Evolutionary conservation across 78 protist species (phyloP).

Genomic region (Dictyostelium intermedium): DNA sequence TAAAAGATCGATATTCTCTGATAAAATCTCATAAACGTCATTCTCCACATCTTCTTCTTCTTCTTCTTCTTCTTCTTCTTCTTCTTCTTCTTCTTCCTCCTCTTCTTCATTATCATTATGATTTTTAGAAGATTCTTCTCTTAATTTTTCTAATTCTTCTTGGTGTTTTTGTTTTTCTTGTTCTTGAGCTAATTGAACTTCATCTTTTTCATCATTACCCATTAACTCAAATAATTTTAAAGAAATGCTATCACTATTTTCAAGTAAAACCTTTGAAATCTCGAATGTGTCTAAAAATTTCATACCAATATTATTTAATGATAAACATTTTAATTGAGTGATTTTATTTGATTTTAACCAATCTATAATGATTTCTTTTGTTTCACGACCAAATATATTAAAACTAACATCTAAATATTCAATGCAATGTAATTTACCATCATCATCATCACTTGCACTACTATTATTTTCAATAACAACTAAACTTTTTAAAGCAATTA

Average conservation of each 20-base stretch:
- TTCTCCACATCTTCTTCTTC: background rate
- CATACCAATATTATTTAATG: background rate
- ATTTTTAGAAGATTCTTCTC: background rate
- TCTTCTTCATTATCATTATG: no score
- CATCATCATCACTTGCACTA: no score
- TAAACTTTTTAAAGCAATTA: background rate
- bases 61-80: background rate
- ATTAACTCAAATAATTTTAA: conserved; percentile 8
- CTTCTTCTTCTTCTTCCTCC: background rate
- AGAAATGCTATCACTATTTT: background rate
- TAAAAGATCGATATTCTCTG: background rate
- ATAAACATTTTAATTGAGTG: background rate
- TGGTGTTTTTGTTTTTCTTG: background rate
- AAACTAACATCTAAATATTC: conserved; percentile 24
- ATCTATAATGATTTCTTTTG: background rate
- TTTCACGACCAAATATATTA: background rate
- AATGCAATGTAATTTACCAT: background rate
- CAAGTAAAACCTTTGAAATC: background rate
- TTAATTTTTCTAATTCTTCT: background rate
- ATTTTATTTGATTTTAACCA: background rate
- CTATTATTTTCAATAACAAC: background rate
- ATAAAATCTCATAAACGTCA: background rate
- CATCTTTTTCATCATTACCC: background rate
- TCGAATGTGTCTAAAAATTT: background rate
- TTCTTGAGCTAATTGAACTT: background rate